phyloP scores from a whole-genome alignment of 2,329 filamentous ascomycete genomes.

The Colletotrichum navitas region DNA sequence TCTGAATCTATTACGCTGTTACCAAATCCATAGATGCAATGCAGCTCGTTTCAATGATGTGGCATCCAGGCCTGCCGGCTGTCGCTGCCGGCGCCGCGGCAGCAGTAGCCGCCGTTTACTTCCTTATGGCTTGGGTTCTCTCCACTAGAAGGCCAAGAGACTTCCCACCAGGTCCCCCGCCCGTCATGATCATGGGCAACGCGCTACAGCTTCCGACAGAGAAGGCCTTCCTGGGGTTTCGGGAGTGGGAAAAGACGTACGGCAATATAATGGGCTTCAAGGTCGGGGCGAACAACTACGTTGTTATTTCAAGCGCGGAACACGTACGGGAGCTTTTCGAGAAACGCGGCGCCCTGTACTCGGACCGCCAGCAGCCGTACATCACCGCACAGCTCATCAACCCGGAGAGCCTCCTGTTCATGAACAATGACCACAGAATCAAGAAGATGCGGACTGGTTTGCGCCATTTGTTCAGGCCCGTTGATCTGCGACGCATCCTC shows the following conservation, averaged over 20 bases:
- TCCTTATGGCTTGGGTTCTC: constrained; percentile 12
- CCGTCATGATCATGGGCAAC: constrained; percentile 46
- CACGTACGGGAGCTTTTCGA: constrained; percentile 54
- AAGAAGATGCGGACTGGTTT: constrained; percentile 30
- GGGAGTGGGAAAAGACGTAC: constrained; percentile 51
- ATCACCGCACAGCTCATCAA: constrained; percentile 46
- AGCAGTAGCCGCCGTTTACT: not conserved
- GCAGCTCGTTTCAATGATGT: not conserved
- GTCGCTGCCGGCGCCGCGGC: not conserved
- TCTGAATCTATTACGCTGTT: no score
- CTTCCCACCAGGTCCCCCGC: constrained; percentile 46
- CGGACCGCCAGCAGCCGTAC: constrained; percentile 51
- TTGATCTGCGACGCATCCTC: constrained; percentile 41
- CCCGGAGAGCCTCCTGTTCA: constrained; percentile 34
- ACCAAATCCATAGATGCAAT: not conserved
- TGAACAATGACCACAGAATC: constrained; percentile 28
- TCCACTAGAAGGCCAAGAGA: constrained; percentile 21
- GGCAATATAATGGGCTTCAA: constrained; percentile 52
- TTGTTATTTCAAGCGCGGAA: constrained; percentile 51
- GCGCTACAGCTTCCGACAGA: constrained; percentile 46
- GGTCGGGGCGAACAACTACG: constrained; percentile 49
- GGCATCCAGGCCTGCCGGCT: not conserved
- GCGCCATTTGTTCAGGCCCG: constrained; percentile 44
- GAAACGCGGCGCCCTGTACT: constrained; percentile 53
- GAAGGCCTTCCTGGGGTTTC: constrained; percentile 46